A percentile compares a stretch with the other conserved stretches of the same genome.
phyloP scores from a whole-genome alignment of 169 alveolate species.

The Plasmodium berghei region DNA sequence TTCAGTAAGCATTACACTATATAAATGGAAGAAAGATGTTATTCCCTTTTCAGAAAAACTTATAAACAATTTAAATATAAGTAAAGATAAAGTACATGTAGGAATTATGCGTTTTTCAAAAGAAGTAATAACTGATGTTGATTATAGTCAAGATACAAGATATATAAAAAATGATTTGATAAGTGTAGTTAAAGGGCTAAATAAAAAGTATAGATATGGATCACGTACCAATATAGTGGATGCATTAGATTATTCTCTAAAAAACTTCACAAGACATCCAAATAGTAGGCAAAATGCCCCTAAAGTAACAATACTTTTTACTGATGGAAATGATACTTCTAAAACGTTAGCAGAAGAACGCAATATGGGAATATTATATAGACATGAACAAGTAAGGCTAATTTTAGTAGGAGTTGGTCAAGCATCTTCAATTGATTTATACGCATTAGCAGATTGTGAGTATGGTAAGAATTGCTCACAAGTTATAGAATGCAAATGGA shows the following conservation, averaged over 20 bases:
- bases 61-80: conserved; percentile 33
- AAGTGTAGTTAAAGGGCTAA: conserved; percentile 40
- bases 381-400: conserved; percentile 32
- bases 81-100: conserved; percentile 49
- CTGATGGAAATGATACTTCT: conserved; percentile 63
- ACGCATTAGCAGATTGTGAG: conserved; percentile 40
- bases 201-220: conserved; percentile 29
- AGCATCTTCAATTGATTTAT: conserved; percentile 31
- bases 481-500: conserved; percentile 50
- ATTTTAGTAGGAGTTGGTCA: conserved; percentile 58
- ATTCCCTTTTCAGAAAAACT: conserved; percentile 63
- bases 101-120: conserved; percentile 64
- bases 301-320: conserved; percentile 51
- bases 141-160: conserved; percentile 58
- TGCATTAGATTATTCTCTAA: conserved; percentile 32
- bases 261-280: conserved; percentile 61
- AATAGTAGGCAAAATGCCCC: conserved; percentile 47
- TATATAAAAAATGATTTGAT: conserved; percentile 27
- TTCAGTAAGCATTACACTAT: conserved; percentile 33
- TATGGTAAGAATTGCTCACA: conserved; percentile 33
- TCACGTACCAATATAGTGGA: conserved; percentile 37
- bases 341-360: conserved; percentile 11
- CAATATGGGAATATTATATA: conserved; percentile 44
- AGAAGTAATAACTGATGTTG: conserved; percentile 20
- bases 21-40: conserved; percentile 42